Percentiles rank a stretch among this genome's conserved stretches.
Conservation (phyloP, 164 flowering plant species). For the Sedum album region DNA sequence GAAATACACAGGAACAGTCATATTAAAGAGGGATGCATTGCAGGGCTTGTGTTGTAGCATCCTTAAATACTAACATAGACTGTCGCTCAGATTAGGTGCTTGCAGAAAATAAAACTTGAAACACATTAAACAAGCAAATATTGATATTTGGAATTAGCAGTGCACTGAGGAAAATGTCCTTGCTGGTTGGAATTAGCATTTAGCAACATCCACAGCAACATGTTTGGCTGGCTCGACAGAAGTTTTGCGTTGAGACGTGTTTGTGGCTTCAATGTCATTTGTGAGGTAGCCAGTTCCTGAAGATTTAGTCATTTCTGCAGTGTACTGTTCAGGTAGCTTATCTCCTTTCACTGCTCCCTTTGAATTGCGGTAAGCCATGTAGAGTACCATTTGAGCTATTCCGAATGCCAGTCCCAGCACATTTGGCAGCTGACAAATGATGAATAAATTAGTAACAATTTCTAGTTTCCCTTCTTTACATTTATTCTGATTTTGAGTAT, state of each 20-base stretch:
- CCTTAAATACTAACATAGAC: no score
- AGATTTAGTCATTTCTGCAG: neutral
- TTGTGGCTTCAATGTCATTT: slow-evolving; percentile 4
- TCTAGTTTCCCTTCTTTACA: neutral
- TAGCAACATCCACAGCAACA: neutral
- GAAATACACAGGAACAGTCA: no score
- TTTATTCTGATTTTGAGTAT: neutral
- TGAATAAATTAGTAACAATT: no score
- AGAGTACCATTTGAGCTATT: slow-evolving; percentile 20
- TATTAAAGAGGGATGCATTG: no score
- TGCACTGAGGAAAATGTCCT: neutral
- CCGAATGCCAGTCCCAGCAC: slow-evolving; percentile 25
- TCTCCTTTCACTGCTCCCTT: slow-evolving; percentile 8
- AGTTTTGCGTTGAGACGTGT: neutral
- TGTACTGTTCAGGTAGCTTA: slow-evolving; percentile 13
- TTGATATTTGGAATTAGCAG: neutral
- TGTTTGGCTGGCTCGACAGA: neutral
- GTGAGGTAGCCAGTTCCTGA: neutral
- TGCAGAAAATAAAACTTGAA: no score
- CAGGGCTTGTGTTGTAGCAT: no score
- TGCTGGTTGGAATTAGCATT: neutral
- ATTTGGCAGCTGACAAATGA: slow-evolving; percentile 21
- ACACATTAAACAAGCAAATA: no score
- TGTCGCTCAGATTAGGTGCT: neutral
- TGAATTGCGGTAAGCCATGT: slow-evolving; percentile 15